Evolutionary conservation across 2,329 filamentous ascomycete genomes (phyloP).

Genomic region (Fusarium ramigenum): DNA sequence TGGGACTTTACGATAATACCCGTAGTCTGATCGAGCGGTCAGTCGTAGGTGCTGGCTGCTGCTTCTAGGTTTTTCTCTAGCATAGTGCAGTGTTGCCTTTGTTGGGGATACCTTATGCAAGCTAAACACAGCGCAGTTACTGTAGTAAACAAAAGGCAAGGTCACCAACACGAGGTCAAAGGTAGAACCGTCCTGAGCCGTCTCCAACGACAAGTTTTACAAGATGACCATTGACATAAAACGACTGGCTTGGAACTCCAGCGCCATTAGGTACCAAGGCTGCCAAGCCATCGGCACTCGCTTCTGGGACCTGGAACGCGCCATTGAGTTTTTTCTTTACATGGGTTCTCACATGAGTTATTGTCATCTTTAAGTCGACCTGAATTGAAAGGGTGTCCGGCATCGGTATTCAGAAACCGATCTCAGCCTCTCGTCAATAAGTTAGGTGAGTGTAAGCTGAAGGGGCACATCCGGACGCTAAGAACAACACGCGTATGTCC

Average conservation of each 20-base stretch:
- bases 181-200: conserved; percentile 5
- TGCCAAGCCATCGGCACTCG: background rate
- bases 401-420: conserved; percentile 4
- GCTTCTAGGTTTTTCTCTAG: conserved; percentile 3
- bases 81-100: conserved; percentile 9
- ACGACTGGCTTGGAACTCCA: background rate
- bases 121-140: background rate
- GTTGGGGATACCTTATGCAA: background rate
- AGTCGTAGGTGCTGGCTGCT: background rate
- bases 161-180: background rate
- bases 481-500: background rate
- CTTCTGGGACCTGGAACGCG: background rate
- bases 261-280: background rate
- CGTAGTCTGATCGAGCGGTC: conserved; percentile 22
- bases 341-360: background rate
- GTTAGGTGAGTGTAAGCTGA: background rate
- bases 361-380: background rate
- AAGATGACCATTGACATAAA: background rate
- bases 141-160: background rate
- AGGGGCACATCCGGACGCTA: background rate
- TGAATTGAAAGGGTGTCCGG: conserved; percentile 8
- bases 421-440: background rate
- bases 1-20: conserved; percentile 14
- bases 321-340: conserved; percentile 15
- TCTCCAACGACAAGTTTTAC: background rate